phyloP scores from a whole-genome alignment of 768 basidiomycete genomes.

The Suillus weaverae region DNA sequence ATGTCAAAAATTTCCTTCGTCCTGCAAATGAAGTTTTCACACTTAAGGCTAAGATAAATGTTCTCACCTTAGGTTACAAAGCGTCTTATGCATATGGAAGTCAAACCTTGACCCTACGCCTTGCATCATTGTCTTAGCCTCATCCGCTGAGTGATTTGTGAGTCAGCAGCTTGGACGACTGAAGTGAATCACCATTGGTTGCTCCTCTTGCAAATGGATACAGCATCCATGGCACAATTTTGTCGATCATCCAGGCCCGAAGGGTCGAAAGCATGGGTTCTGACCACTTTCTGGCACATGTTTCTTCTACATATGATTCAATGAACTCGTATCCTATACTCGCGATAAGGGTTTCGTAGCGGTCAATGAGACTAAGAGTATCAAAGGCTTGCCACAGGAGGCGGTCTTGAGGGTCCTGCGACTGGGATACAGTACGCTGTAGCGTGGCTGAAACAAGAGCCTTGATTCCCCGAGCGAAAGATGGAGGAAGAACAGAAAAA shows the following conservation, averaged over 20 bases:
- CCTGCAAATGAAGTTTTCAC: slow-evolving; percentile 32
- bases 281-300: slow-evolving; percentile 71
- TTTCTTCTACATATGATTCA: slow-evolving; percentile 65
- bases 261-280: slow-evolving; percentile 60
- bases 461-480: slow-evolving; percentile 70
- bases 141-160: slow-evolving; percentile 52
- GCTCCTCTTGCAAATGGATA: slow-evolving; percentile 74
- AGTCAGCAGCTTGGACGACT: slow-evolving; percentile 11
- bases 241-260: slow-evolving; percentile 75
- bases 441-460: slow-evolving; percentile 62
- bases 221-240: slow-evolving; percentile 84
- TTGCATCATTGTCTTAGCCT: slow-evolving; percentile 70
- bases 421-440: slow-evolving; percentile 20
- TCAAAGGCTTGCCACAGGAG: slow-evolving; percentile 63
- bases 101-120: slow-evolving; percentile 84
- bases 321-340: slow-evolving; percentile 87
- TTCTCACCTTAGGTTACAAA: slow-evolving; percentile 80
- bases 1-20: slow-evolving; percentile 92
- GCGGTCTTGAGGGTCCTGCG: slow-evolving; percentile 32
- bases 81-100: slow-evolving; percentile 88
- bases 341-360: slow-evolving; percentile 81
- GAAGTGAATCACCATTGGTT: slow-evolving; percentile 42
- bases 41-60: neutral
- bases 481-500: slow-evolving; percentile 67
- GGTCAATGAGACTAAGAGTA: slow-evolving; percentile 71